These are phyloP conservation scores for Sodiomyces alkalinus DNA, from an alignment of 2,329 filamentous ascomycete genomes.

Conservation along the genomic window DNA sequence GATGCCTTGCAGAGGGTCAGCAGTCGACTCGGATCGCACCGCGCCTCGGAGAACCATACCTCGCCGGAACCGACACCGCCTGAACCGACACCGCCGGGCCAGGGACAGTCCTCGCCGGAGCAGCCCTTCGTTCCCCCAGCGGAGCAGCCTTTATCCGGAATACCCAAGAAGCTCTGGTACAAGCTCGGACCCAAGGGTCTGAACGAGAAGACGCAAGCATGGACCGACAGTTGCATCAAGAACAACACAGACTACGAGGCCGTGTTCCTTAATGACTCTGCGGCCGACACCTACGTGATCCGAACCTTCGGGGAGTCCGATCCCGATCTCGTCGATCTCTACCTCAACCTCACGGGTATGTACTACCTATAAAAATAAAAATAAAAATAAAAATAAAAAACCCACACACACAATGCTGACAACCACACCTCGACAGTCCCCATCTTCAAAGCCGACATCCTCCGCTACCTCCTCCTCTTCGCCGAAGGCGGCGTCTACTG, in stretches of 20 bases:
- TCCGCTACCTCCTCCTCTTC: conserved; percentile 56
- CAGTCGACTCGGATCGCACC: no score
- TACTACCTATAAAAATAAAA: background rate
- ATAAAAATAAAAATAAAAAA: no score
- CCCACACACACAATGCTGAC: no score
- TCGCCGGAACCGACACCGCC: no score
- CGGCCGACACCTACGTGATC: conserved; percentile 14
- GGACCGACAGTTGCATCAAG: conserved; percentile 16
- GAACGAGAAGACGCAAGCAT: conserved; percentile 12
- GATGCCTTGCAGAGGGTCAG: no score
- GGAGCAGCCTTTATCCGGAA: no score
- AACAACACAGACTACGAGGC: conserved; percentile 12
- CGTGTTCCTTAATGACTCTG: conserved; percentile 13
- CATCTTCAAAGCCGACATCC: conserved; percentile 47
- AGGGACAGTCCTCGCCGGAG: no score
- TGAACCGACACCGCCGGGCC: no score
- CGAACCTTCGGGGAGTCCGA: conserved; percentile 25
- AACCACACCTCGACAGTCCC: conserved; percentile 5
- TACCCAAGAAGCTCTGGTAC: conserved; percentile 18
- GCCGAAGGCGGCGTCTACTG: conserved; percentile 63
- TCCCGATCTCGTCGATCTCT: conserved; percentile 11
- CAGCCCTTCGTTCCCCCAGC: no score
- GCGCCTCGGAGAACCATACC: no score
- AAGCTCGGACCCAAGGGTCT: conserved; percentile 21
- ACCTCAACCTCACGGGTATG: conserved; percentile 8